Conservation (phyloP, 257 asterid genomes). For the Striga asiatica region DNA sequence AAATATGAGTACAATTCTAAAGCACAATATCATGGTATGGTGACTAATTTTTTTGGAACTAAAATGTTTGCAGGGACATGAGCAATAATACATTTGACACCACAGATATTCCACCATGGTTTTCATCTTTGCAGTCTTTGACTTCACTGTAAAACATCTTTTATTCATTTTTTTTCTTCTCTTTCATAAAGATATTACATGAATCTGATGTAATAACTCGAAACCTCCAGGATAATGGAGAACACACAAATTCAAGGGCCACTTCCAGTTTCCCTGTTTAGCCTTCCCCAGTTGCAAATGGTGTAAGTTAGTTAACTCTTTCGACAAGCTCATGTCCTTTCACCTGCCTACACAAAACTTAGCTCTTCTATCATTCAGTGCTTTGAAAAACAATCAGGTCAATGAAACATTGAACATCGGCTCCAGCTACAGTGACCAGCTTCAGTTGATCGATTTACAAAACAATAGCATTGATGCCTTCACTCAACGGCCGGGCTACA, state of each 20-base stretch:
- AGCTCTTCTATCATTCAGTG: neutral
- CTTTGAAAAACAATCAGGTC: neutral
- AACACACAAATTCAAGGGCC: neutral
- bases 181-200: neutral
- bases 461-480: neutral
- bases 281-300: neutral
- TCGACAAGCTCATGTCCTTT: neutral
- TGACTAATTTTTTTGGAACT: neutral
- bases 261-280: neutral
- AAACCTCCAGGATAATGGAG: neutral
- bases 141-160: neutral
- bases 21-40: neutral
- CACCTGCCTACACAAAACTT: too few relatives aligned
- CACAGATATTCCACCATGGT: neutral
- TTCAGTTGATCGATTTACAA: neutral
- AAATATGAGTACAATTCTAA: too few relatives aligned
- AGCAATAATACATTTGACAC: neutral
- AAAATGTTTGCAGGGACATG: neutral
- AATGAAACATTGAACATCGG: neutral
- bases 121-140: neutral
- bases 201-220: neutral
- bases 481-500: neutral
- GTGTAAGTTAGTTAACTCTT: neutral
- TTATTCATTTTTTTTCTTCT: neutral
- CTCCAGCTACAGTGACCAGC: neutral